Conservation (phyloP, 139 green algal species). For the Picochlorum sp. region DNA sequence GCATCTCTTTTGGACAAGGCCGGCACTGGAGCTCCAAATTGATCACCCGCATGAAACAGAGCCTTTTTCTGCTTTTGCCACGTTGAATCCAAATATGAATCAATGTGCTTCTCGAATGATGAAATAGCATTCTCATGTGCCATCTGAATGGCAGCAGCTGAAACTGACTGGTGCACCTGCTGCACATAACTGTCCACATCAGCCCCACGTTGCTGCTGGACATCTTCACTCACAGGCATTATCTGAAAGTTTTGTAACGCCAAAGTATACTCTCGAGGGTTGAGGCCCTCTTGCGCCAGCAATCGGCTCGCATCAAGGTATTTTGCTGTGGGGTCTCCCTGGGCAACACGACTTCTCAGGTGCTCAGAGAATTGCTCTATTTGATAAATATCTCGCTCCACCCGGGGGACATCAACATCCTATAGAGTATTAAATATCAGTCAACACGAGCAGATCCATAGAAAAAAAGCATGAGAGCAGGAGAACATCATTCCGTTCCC, state of each 20-base stretch:
- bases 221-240: constrained; percentile 66
- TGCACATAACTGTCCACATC: constrained; percentile 75
- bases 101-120: constrained; percentile 73
- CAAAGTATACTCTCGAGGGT: constrained; percentile 49
- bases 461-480: background rate
- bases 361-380: constrained; percentile 59
- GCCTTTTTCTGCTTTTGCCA: constrained; percentile 64
- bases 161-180: constrained; percentile 60
- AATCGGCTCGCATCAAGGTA: constrained; percentile 60
- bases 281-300: constrained; percentile 69
- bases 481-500: background rate
- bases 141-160: constrained; percentile 45
- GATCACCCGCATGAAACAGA: constrained; percentile 56
- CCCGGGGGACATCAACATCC: constrained; percentile 50
- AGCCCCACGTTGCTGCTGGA: constrained; percentile 59
- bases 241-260: constrained; percentile 67
- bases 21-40: constrained; percentile 13
- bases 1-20: background rate
- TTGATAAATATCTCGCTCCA: constrained; percentile 64
- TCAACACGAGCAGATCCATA: background rate
- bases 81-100: constrained; percentile 46
- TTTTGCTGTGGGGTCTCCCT: constrained; percentile 42
- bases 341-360: constrained; percentile 41
- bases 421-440: constrained; percentile 20
- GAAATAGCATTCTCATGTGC: constrained; percentile 56